These are phyloP conservation scores for Carex arenaria DNA, from an alignment of 202 grass and related monocot genomes.

Conservation along the genomic window DNA sequence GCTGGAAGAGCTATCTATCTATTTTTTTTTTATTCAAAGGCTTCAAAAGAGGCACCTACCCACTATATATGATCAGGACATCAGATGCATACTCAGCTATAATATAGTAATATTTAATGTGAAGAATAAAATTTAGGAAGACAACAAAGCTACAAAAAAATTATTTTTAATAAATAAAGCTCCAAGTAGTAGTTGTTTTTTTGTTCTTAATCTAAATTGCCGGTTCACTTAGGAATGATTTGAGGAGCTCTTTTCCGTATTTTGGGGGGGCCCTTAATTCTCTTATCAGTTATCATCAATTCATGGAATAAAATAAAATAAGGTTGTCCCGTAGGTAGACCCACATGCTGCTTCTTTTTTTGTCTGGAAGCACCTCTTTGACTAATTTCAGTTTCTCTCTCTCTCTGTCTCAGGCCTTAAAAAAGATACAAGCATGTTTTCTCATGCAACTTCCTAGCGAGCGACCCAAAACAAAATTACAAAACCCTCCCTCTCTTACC, in stretches of 20 bases:
- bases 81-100: neutral
- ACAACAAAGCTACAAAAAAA: neutral
- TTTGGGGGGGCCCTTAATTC: constrained; percentile 27
- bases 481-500: neutral
- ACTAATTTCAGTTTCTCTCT: constrained; percentile 3
- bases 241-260: constrained; percentile 29
- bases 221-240: neutral
- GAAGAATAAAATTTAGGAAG: neutral
- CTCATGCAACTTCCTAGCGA: constrained; percentile 34
- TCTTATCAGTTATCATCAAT: constrained; percentile 46
- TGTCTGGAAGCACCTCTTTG: constrained; percentile 44
- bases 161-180: no score
- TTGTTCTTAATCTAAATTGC: neutral
- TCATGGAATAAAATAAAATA: constrained; percentile 52
- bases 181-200: neutral
- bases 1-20: neutral
- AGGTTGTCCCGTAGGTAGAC: constrained; percentile 15
- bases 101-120: neutral
- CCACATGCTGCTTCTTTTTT: constrained; percentile 34
- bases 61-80: neutral
- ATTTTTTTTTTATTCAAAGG: neutral
- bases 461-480: constrained; percentile 3
- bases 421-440: constrained; percentile 22
- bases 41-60: neutral
- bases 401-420: constrained; percentile 13